Conservation (phyloP, 305 asterid genomes). For the Fraxinus albicans region DNA sequence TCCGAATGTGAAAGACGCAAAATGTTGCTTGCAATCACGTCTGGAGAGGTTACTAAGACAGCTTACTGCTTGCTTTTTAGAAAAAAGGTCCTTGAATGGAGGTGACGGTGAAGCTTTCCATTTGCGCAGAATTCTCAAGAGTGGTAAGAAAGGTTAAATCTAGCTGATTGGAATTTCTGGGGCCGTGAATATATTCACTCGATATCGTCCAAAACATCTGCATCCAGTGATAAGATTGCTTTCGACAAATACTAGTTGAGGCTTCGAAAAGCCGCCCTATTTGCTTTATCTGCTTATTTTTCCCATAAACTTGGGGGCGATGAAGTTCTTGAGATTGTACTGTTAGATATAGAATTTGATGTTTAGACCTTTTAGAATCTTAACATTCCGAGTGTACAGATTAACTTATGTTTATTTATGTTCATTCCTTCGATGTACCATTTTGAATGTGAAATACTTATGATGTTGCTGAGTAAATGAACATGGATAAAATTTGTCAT, state of each 20-base stretch:
- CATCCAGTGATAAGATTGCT: conserved; percentile 1
- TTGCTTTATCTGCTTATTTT: neutral
- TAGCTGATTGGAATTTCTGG: neutral
- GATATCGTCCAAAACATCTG: conserved; percentile 10
- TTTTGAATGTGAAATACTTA: neutral
- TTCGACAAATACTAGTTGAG: conserved; percentile 1
- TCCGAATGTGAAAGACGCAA: conserved; percentile 47
- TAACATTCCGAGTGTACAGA: conserved; percentile 44
- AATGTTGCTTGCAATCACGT: conserved; percentile 57
- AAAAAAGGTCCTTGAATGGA: conserved; percentile 65
- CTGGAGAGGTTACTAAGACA: conserved; percentile 82
- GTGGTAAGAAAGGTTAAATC: conserved; percentile 39
- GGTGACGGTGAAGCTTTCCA: conserved; percentile 80
- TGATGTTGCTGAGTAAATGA: neutral
- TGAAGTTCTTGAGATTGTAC: conserved; percentile 15
- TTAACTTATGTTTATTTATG: conserved; percentile 5
- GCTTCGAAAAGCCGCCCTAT: neutral
- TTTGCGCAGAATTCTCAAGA: conserved; percentile 55
- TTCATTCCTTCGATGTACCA: neutral
- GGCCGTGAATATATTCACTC: conserved; percentile 27
- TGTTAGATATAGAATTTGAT: conserved; percentile 12
- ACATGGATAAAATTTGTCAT: neutral
- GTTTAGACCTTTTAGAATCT: neutral
- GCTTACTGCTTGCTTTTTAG: conserved; percentile 68
- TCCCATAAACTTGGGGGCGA: neutral